These are phyloP conservation scores for Fusarium oxysporum DNA, from an alignment of 2,329 filamentous ascomycete species.

Conservation along the genomic window DNA sequence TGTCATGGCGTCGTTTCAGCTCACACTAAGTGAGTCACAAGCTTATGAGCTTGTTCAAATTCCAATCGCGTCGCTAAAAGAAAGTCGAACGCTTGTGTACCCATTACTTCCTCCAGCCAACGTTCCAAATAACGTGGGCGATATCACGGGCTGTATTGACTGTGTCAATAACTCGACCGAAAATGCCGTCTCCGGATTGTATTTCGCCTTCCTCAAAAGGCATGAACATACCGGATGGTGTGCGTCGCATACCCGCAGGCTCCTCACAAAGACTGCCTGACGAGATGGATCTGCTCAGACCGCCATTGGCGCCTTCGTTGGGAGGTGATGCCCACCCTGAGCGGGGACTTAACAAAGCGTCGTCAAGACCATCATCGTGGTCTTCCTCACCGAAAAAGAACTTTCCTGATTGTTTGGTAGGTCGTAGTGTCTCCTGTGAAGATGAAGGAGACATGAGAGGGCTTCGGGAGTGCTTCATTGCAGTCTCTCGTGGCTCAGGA, in stretches of 20 bases:
- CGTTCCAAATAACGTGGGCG: slow-evolving; percentile 78
- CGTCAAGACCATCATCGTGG: slow-evolving; percentile 65
- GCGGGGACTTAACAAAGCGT: slow-evolving; percentile 46
- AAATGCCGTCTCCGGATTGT: slow-evolving; percentile 70
- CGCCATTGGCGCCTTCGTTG: slow-evolving; percentile 39
- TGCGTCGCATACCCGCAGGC: slow-evolving; percentile 76
- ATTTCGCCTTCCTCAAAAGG: slow-evolving; percentile 81
- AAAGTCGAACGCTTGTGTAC: slow-evolving; percentile 21
- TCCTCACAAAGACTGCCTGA: slow-evolving; percentile 62
- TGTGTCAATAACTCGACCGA: slow-evolving; percentile 85
- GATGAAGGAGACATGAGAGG: slow-evolving; percentile 76
- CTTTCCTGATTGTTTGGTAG: slow-evolving; percentile 73
- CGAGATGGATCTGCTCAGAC: slow-evolving; percentile 62
- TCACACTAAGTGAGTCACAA: slow-evolving; percentile 34
- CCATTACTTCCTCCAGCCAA: slow-evolving; percentile 69
- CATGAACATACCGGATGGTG: slow-evolving; percentile 91
- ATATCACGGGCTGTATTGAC: slow-evolving; percentile 79
- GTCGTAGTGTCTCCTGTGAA: slow-evolving; percentile 84
- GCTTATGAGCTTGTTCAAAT: slow-evolving; percentile 33
- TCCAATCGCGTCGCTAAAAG: slow-evolving; percentile 28
- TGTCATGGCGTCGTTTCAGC: slow-evolving; percentile 36
- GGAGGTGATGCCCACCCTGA: slow-evolving; percentile 50
- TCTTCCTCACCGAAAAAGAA: slow-evolving; percentile 72
- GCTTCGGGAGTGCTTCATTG: slow-evolving; percentile 70
- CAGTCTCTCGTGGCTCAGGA: slow-evolving; percentile 72